Base-by-base conservation (phyloP, 306 rosid species). In the Pyrus bretschneideri region DNA sequence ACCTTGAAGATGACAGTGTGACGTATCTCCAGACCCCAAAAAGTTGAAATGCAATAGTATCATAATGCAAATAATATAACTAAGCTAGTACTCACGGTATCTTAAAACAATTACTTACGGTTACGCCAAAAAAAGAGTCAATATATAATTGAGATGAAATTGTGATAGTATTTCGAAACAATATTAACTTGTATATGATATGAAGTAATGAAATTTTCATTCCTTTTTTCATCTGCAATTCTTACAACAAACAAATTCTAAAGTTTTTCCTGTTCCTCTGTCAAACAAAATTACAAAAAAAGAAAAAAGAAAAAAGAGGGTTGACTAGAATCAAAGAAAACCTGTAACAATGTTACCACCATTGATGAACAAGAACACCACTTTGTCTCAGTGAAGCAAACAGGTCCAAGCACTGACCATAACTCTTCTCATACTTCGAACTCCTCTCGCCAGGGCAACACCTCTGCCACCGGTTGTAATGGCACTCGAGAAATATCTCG, bases 381-480 rank as follows among this genome's bases (percentile, higher is more conserved):
- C 93, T 89, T 87, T 85, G 88, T 83, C 99, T 85, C 1, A 95
- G 92, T 68, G 97, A 85, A 71, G 80, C 81, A 76, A 89, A 87
- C 67, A 95, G 86, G 60, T 90, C 90, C 87, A 92, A 74, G 89
- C 99, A 95, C 83, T 95, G 89, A 35, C 81, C 89, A 71, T 92
- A 95, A 2, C 93, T 92, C 74, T 84, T 95, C 77, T 89, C 97
- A 81, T 92, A 92, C 84, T 92, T 95, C 9, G 88, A 2, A 82
- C 97, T 92, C 87, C 99, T 89, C 86, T 90, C 80, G 30, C 99
- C 99, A 6, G 97, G 97, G 76, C 96, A 91, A 81, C 97, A 90
- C 83, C 97, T 88, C 87, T 95, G 99, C 99, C 99, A 95, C 79
- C 99, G 79, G 81, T 84, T 95, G 82, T 95, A 95, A 85, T 95